A percentile compares a stretch with the other conserved stretches of the same genome.
These are phyloP conservation scores for Fusarium burgessii DNA, from an alignment of 2,329 filamentous ascomycete species.

Conservation along the genomic window DNA sequence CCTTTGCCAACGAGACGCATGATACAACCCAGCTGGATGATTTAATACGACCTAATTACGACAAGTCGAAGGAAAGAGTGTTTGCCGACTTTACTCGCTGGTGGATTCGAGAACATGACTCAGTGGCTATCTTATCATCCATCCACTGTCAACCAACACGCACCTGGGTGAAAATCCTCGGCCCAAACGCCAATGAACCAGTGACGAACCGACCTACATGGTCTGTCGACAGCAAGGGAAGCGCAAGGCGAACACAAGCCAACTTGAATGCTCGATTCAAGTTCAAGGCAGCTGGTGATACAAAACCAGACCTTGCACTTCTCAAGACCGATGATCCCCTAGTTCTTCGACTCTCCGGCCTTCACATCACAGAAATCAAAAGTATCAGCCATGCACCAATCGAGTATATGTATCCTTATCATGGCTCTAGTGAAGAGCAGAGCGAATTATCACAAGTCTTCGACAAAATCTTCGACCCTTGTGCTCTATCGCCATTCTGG, in stretches of 20 bases:
- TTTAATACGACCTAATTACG: constrained; percentile 31
- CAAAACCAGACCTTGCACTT: constrained; percentile 5
- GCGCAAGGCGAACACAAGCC: constrained; percentile 16
- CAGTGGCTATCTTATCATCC: constrained; percentile 15
- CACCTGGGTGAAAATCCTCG: constrained; percentile 21
- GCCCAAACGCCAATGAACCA: fast-evolving
- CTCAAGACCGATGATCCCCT: neutral
- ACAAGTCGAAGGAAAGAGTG: constrained; percentile 20
- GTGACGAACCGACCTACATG: constrained; percentile 2
- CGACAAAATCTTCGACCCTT: constrained; percentile 29
- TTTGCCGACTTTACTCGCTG: constrained; percentile 38
- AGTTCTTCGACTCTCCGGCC: constrained; percentile 2
- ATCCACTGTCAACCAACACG: constrained; percentile 29
- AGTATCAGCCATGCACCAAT: constrained; percentile 19
- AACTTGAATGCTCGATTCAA: constrained; percentile 18
- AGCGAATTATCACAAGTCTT: constrained; percentile 10
- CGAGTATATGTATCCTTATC: constrained; percentile 26
- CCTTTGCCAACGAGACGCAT: constrained; percentile 33
- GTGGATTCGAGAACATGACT: constrained; percentile 32
- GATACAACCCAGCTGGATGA: constrained; percentile 10
- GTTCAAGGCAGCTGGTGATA: constrained; percentile 19
- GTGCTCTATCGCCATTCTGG: constrained; percentile 29
- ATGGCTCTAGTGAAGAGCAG: neutral
- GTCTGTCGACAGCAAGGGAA: constrained; percentile 24
- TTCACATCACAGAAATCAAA: constrained; percentile 5